phyloP scores from a whole-genome alignment of 805 yeast species.

The Candida maris region DNA sequence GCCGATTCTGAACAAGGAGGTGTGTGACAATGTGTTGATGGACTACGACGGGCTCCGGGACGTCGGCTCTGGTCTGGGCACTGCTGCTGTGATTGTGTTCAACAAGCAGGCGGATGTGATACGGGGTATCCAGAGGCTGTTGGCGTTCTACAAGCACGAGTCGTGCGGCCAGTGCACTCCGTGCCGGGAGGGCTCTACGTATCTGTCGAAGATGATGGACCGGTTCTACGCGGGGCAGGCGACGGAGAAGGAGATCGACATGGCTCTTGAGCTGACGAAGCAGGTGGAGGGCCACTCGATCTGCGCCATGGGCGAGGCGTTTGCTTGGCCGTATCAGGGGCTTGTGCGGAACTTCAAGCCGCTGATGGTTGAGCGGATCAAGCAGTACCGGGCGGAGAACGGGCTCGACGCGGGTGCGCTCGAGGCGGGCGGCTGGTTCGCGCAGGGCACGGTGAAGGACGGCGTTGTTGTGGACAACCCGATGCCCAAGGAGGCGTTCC shows the following conservation, averaged over 20 bases:
- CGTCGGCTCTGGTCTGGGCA: conserved; percentile 84
- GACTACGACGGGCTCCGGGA: conserved; percentile 85
- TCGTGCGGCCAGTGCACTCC: conserved; percentile 95
- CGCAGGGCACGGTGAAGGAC: conserved; percentile 51
- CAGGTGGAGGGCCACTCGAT: conserved; percentile 90
- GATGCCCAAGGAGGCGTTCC: conserved; percentile 39
- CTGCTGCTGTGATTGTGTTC: conserved; percentile 92
- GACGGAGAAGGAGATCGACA: conserved; percentile 73
- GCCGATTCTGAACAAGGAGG: conserved; percentile 68
- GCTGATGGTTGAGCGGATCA: conserved; percentile 70
- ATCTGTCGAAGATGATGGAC: conserved; percentile 81
- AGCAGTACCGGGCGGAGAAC: conserved; percentile 49
- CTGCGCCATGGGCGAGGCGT: conserved; percentile 90
- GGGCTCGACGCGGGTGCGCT: conserved; percentile 35
- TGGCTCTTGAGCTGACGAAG: conserved; percentile 78
- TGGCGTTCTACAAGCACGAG: conserved; percentile 86
- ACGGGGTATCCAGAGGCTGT: conserved; percentile 79
- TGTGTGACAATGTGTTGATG: conserved; percentile 71
- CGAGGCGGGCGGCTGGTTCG: conserved; percentile 76
- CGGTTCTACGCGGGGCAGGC: conserved; percentile 80
- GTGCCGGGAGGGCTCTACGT: conserved; percentile 90
- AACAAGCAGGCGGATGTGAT: conserved; percentile 82
- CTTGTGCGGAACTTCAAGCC: conserved; percentile 83
- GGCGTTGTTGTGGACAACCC: conserved; percentile 66
- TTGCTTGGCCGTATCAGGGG: conserved; percentile 93